Percentiles rank a stretch among this genome's conserved stretches.
These are phyloP conservation scores for Inonotus obliquus DNA, from an alignment of 1,284 basidiomycete genomes.

Conservation along the genomic window DNA sequence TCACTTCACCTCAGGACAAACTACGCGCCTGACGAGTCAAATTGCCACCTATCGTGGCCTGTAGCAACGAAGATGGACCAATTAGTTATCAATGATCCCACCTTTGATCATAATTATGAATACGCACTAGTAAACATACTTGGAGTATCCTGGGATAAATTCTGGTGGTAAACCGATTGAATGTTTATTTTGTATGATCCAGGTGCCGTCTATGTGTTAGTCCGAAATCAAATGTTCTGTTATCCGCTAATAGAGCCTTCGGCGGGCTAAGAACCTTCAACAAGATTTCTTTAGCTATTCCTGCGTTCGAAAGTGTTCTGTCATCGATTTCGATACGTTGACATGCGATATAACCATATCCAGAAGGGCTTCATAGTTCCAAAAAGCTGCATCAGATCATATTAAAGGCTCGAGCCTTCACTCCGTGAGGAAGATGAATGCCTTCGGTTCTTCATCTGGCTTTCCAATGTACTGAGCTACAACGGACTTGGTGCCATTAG, in stretches of 20 bases:
- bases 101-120: neutral
- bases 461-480: slow-evolving; percentile 19
- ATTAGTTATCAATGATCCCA: neutral
- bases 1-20: slow-evolving; percentile 37
- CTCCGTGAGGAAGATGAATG: slow-evolving; percentile 25
- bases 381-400: neutral
- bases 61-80: neutral
- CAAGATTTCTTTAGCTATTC: too few relatives aligned
- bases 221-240: too few relatives aligned
- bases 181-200: too few relatives aligned
- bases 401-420: slow-evolving; percentile 9
- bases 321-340: slow-evolving; percentile 23
- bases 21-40: neutral
- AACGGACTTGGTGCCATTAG: slow-evolving; percentile 12
- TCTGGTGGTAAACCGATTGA: too few relatives aligned
- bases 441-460: slow-evolving; percentile 22
- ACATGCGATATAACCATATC: slow-evolving; percentile 22
- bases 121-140: too few relatives aligned
- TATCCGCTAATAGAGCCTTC: too few relatives aligned
- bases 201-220: too few relatives aligned
- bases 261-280: too few relatives aligned
- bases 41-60: neutral
- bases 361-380: neutral
- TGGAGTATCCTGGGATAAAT: too few relatives aligned
- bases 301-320: too few relatives aligned